Evolutionary conservation across 2,329 filamentous ascomycete species (phyloP).

Genomic region (Colletotrichum melonis): DNA sequence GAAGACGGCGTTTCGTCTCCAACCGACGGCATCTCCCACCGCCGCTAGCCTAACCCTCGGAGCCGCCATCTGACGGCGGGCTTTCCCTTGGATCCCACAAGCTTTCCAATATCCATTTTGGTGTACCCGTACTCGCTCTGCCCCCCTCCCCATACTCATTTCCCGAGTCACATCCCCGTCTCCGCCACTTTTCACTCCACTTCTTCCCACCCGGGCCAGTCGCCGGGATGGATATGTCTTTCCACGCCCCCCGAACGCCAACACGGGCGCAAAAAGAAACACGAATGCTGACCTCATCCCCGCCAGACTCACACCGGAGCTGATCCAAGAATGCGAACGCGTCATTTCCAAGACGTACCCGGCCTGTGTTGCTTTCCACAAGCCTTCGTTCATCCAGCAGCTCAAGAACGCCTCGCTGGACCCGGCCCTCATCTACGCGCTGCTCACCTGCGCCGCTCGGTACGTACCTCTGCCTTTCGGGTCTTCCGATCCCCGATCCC

Average conservation of each 20-base stretch:
- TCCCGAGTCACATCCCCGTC: constrained; percentile 32
- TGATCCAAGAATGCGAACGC: constrained; percentile 69
- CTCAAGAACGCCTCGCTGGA: constrained; percentile 68
- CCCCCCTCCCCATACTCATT: constrained; percentile 19
- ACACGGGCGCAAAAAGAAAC: neutral
- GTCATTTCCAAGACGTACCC: constrained; percentile 71
- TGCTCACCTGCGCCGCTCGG: constrained; percentile 68
- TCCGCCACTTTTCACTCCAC: constrained; percentile 22
- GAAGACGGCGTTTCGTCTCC: constrained; percentile 15
- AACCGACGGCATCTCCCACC: constrained; percentile 29
- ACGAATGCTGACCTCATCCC: constrained; percentile 17
- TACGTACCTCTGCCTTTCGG: constrained; percentile 50
- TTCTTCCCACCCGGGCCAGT: constrained; percentile 22
- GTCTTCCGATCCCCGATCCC: constrained; percentile 17
- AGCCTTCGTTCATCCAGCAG: constrained; percentile 70
- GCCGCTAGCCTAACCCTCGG: constrained; percentile 23
- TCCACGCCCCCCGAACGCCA: neutral
- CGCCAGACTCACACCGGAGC: constrained; percentile 64
- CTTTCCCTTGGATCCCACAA: neutral
- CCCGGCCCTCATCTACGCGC: constrained; percentile 66
- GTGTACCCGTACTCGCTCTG: neutral
- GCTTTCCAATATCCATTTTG: constrained; percentile 15
- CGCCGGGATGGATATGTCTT: constrained; percentile 16
- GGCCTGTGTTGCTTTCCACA: constrained; percentile 72
- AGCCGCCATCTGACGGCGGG: constrained; percentile 12